These are phyloP conservation scores for Thermomyces lanuginosus DNA, from an alignment of 2,329 filamentous ascomycete genomes.

Conservation along the genomic window DNA sequence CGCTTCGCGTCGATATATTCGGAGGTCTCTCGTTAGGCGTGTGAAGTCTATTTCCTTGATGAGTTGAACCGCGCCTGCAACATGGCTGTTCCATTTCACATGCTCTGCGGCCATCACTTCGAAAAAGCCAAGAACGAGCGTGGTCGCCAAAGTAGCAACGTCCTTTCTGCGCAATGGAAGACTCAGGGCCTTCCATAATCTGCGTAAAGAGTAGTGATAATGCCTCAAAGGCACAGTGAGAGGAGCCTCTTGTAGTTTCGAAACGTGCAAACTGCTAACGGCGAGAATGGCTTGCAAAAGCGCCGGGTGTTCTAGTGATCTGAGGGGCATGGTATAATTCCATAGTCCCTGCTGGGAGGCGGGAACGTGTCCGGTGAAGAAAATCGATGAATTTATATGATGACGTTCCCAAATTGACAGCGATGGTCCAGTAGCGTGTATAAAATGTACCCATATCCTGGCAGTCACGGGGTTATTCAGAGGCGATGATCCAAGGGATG, in stretches of 20 bases:
- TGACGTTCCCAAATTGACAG: conserved; percentile 80
- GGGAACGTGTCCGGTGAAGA: conserved; percentile 47
- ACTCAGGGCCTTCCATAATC: conserved; percentile 60
- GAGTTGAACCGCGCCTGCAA: conserved; percentile 68
- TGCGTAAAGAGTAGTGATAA: conserved; percentile 69
- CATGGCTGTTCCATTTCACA: conserved; percentile 85
- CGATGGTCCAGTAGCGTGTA: conserved; percentile 70
- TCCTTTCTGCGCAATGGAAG: conserved; percentile 53
- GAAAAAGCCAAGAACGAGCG: conserved; percentile 73
- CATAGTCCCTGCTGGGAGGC: conserved; percentile 43
- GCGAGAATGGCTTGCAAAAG: conserved; percentile 84
- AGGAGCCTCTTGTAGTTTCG: conserved; percentile 58
- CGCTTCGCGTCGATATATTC: conserved; percentile 43
- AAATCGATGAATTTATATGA: conserved; percentile 52
- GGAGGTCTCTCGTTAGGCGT: conserved; percentile 53
- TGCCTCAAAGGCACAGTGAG: conserved; percentile 75
- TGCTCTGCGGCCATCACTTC: conserved; percentile 93
- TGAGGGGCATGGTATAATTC: conserved; percentile 65
- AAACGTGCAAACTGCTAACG: conserved; percentile 71
- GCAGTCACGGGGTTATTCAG: conserved; percentile 66
- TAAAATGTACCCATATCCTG: conserved; percentile 77
- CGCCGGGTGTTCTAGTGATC: conserved; percentile 70
- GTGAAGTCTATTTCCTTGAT: conserved; percentile 68
- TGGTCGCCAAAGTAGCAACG: conserved; percentile 72
- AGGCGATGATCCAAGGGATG: conserved; percentile 50